Percentiles rank a stretch among this genome's conserved stretches.
Evolutionary conservation across 2,329 filamentous ascomycete species (phyloP).

Genomic region (Fusarium staphyleae): DNA sequence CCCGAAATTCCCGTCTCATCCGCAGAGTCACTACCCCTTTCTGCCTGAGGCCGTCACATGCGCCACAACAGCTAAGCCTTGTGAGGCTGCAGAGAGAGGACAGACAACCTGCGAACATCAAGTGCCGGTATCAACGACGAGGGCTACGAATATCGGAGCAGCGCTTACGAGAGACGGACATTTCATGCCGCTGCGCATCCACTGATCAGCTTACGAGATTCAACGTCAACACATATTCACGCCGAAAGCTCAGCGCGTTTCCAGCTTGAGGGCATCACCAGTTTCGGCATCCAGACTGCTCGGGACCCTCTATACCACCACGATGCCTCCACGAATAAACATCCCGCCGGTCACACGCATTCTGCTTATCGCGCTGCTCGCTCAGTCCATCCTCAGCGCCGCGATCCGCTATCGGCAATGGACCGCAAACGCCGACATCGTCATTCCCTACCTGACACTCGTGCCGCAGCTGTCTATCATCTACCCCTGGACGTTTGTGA

Average conservation of each 20-base stretch:
- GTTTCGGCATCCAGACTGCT: conserved; percentile 8
- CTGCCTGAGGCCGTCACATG: conserved; percentile 29
- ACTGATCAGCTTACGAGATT: not conserved
- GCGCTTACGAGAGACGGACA: not conserved
- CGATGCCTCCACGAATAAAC: conserved; percentile 84
- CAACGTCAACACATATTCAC: conserved; percentile 1
- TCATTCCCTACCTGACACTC: conserved; percentile 86
- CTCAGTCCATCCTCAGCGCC: conserved; percentile 83
- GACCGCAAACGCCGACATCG: conserved; percentile 67
- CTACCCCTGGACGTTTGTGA: conserved; percentile 93
- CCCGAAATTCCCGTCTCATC: conserved; percentile 4
- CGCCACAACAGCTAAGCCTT: conserved; percentile 21
- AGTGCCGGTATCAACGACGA: conserved; percentile 18
- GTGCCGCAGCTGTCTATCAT: conserved; percentile 83
- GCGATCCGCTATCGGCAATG: conserved; percentile 77
- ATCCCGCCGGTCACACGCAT: conserved; percentile 90
- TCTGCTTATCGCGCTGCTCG: conserved; percentile 75
- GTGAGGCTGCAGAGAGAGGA: conserved; percentile 39
- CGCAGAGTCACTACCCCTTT: not conserved
- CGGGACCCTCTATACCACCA: conserved; percentile 35
- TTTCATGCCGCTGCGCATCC: not conserved
- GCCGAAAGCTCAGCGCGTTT: conserved; percentile 3
- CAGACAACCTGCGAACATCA: conserved; percentile 29
- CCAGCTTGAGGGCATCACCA: not conserved
- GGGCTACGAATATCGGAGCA: conserved; percentile 9